Conservation (phyloP, 306 rosid genomes). For the Sicyos baderoa region DNA sequence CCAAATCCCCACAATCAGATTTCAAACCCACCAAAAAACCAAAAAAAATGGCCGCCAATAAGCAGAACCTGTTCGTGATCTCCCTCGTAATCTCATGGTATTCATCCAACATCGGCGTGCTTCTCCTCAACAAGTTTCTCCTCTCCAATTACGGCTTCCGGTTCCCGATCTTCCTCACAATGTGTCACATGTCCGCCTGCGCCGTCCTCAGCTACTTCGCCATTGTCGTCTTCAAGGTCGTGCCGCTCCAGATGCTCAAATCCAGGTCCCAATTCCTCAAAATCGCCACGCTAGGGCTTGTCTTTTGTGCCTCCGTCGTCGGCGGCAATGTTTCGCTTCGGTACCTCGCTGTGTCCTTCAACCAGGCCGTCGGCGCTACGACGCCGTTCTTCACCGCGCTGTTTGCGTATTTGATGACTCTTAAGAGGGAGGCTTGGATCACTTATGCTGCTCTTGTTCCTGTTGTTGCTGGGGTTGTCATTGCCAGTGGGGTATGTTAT, state of each 20-base stretch:
- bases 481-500: constrained; percentile 98
- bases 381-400: constrained; percentile 94
- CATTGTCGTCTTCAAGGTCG: constrained; percentile 69
- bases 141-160: constrained; percentile 84
- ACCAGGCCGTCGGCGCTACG: constrained; percentile 96
- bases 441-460: constrained; percentile 94
- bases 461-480: constrained; percentile 94
- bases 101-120: constrained; percentile 86
- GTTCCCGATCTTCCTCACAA: constrained; percentile 96
- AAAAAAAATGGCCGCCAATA: constrained; percentile 30
- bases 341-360: constrained; percentile 86
- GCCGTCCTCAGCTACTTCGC: constrained; percentile 84
- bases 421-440: constrained; percentile 93
- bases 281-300: constrained; percentile 73
- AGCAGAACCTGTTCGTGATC: constrained; percentile 47
- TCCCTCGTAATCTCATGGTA: constrained; percentile 72
- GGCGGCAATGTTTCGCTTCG: constrained; percentile 89
- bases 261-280: constrained; percentile 75
- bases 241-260: constrained; percentile 75
- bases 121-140: constrained; percentile 78
- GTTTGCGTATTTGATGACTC: constrained; percentile 70
- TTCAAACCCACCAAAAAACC: background rate
- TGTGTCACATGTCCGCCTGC: constrained; percentile 97
- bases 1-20: background rate
- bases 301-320: constrained; percentile 87